These are phyloP conservation scores for Venturia effusa DNA, from an alignment of 2,329 filamentous ascomycete species.

Conservation along the genomic window DNA sequence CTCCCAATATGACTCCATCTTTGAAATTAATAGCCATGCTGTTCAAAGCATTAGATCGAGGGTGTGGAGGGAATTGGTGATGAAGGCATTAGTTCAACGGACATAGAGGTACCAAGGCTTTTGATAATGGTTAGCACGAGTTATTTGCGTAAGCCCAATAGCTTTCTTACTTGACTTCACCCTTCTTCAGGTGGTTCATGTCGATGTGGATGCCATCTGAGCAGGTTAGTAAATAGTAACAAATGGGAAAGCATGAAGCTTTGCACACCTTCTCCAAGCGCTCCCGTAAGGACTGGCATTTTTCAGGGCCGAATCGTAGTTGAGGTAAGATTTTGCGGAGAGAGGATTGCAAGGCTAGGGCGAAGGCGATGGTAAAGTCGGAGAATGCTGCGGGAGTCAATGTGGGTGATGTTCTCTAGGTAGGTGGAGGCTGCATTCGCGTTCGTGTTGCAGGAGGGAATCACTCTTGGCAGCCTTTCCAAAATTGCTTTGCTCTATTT, in stretches of 20 bases:
- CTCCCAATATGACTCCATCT: conserved; percentile 94
- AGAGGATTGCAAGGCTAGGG: background rate
- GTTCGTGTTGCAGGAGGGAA: background rate
- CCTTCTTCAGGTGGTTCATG: conserved; percentile 97
- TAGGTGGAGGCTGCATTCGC: background rate
- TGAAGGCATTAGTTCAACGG: conserved; percentile 29
- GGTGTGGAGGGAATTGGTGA: conserved; percentile 18
- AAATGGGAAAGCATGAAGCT: background rate
- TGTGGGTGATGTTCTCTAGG: background rate
- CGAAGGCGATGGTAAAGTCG: background rate
- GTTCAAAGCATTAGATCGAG: conserved; percentile 10
- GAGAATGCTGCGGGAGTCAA: background rate
- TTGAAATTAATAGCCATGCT: conserved; percentile 99
- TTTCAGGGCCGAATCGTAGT: background rate
- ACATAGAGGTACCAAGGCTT: conserved; percentile 98
- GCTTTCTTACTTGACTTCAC: conserved; percentile 87
- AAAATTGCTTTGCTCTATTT: background rate
- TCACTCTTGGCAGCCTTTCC: background rate
- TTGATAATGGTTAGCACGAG: background rate
- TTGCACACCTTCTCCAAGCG: background rate
- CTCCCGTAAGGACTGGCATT: conserved; percentile 1
- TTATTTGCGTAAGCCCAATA: background rate
- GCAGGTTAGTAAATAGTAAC: background rate
- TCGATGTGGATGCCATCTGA: conserved; percentile 97
- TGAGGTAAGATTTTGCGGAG: background rate